Percentiles rank a stretch among this genome's conserved stretches.
These are phyloP conservation scores for Alternaria hordeiaustralica DNA, from an alignment of 2,329 filamentous ascomycete genomes.

Conservation along the genomic window DNA sequence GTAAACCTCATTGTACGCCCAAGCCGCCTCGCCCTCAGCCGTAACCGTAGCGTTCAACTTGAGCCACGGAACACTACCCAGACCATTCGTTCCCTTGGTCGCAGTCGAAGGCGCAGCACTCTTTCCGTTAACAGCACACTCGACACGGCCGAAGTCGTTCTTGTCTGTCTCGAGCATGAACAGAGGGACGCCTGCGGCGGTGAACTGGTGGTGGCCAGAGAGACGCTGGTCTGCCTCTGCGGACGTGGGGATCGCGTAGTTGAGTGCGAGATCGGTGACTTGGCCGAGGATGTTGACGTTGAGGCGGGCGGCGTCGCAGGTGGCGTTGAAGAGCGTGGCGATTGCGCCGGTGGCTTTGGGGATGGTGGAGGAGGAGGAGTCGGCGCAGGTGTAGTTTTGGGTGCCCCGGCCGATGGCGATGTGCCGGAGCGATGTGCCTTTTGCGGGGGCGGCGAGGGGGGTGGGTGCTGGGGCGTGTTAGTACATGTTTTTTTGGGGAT, in stretches of 20 bases:
- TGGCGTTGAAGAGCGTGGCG: conserved; percentile 86
- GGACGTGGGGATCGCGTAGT: conserved; percentile 63
- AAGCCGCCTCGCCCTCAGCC: conserved; percentile 13
- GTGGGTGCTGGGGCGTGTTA: conserved; percentile 55
- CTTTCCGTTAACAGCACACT: conserved; percentile 67
- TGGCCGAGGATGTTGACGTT: conserved; percentile 63
- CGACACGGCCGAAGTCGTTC: conserved; percentile 63
- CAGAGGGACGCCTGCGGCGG: conserved; percentile 71
- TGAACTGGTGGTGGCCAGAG: conserved; percentile 84
- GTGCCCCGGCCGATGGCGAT: conserved; percentile 87
- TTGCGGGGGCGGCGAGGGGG: conserved; percentile 65
- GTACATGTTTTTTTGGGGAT: not conserved
- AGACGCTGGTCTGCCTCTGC: conserved; percentile 63
- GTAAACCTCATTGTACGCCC: conserved; percentile 75
- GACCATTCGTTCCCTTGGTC: conserved; percentile 61
- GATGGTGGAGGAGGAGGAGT: conserved; percentile 60
- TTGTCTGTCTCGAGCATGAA: conserved; percentile 75
- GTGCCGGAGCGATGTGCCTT: conserved; percentile 71
- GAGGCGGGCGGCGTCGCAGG: conserved; percentile 74
- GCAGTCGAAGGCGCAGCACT: conserved; percentile 69
- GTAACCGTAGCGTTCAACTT: conserved; percentile 63
- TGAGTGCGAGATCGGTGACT: conserved; percentile 72
- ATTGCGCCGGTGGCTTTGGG: conserved; percentile 75
- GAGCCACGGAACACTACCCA: conserved; percentile 79
- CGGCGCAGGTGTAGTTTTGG: conserved; percentile 89